phyloP scores from a whole-genome alignment of 805 yeast genomes.

The Lipomyces yamanashiensis region DNA sequence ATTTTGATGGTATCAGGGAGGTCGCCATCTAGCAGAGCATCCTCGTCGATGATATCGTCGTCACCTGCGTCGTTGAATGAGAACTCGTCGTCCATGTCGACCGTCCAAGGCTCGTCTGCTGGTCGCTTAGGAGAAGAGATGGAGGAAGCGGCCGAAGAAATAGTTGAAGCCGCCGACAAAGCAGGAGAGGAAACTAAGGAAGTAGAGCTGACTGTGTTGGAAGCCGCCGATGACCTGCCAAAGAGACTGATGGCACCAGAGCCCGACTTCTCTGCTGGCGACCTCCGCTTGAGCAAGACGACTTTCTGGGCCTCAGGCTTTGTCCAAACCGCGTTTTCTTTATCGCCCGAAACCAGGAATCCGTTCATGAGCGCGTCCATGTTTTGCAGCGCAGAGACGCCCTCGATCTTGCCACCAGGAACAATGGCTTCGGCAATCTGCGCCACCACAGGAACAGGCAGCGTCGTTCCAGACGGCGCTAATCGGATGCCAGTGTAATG shows the following conservation, averaged over 20 bases:
- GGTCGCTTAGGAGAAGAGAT: conserved; percentile 45
- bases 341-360: conserved; percentile 49
- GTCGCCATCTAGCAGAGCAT: conserved; percentile 55
- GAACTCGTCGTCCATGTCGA: conserved; percentile 56
- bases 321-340: conserved; percentile 55
- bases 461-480: conserved; percentile 38
- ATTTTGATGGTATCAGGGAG: conserved; percentile 45
- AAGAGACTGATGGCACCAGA: conserved; percentile 12
- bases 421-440: conserved; percentile 41
- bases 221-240: conserved; percentile 7
- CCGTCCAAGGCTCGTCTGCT: conserved; percentile 49
- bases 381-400: conserved; percentile 38
- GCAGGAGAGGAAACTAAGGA: conserved; percentile 40
- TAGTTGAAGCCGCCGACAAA: conserved; percentile 53
- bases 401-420: conserved; percentile 44
- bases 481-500: conserved; percentile 42
- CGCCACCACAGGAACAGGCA: conserved; percentile 40
- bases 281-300: conserved; percentile 26
- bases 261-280: conserved; percentile 14
- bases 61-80: conserved; percentile 58
- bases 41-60: conserved; percentile 61
- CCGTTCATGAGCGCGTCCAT: conserved; percentile 72
- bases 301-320: conserved; percentile 52
- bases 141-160: conserved; percentile 47
- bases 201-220: conserved; percentile 19